These are phyloP conservation scores for Pythium plurisporium DNA, from an alignment of 352 stramenopile species.

Conservation along the genomic window DNA sequence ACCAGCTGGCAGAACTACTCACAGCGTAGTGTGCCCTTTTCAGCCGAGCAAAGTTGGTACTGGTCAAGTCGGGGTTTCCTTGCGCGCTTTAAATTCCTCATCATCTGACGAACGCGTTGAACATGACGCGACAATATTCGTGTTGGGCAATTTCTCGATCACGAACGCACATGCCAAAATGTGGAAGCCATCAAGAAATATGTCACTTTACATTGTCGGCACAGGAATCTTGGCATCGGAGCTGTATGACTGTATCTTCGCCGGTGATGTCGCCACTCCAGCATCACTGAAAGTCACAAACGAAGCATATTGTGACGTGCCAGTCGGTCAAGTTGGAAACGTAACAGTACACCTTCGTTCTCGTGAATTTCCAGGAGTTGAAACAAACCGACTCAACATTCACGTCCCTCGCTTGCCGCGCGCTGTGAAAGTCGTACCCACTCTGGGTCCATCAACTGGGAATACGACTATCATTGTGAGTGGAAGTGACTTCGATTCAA, in stretches of 20 bases:
- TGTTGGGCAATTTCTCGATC: slow-evolving; percentile 12
- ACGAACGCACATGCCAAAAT: not conserved
- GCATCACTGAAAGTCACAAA: not conserved
- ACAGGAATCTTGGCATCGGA: slow-evolving; percentile 15
- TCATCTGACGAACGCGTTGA: not conserved
- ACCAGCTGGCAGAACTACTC: not conserved
- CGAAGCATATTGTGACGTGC: slow-evolving; percentile 7
- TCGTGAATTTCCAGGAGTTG: slow-evolving; percentile 2
- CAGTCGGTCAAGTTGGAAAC: not conserved
- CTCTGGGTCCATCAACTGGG: not conserved
- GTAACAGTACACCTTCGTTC: slow-evolving; percentile 5
- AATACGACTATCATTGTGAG: slow-evolving; percentile 10
- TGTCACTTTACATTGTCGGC: slow-evolving; percentile 5
- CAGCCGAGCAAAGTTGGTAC: not conserved
- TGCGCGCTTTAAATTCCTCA: not conserved
- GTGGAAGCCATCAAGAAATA: not conserved
- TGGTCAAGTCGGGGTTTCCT: not conserved
- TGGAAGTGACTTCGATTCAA: slow-evolving; percentile 4
- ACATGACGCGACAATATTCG: not conserved
- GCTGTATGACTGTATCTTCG: slow-evolving; percentile 18
- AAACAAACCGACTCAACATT: slow-evolving; percentile 8
- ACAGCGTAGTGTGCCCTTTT: slow-evolving; percentile 1
- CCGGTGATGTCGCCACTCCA: not conserved
- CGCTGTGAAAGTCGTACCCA: not conserved
- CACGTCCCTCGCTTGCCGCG: not conserved